Base-by-base conservation (phyloP, 768 basidiomycete genomes). In the Lactifluus pinguis region DNA sequence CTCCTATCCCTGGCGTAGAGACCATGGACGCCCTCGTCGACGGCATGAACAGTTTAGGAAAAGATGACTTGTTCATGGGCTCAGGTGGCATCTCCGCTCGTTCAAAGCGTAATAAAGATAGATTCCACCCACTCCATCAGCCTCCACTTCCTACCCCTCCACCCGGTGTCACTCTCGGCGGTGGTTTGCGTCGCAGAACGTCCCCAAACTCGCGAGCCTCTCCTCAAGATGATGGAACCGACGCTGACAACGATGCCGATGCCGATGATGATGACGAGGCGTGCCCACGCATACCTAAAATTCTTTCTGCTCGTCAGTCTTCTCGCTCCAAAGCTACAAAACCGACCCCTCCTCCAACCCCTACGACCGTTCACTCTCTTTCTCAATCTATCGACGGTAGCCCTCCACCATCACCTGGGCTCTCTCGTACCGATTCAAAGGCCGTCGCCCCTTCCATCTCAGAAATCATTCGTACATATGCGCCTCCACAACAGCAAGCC, bases 1-100 rank as follows among this genome's bases (percentile, higher is more conserved):
- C 89, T 19, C 88, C 89, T 4, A 74, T 87, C 7, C 72, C 88
- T 6, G 89, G 89, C 2, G 89, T 93, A 9, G 90, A 92, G 73
- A 84, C 83, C 9, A 87, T 93, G 84, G 91, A 93, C 69, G 91
- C 91, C 13, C 72, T 93, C 55, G 91, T 93, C 7, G 90, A 92
- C 65, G 88, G 87, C 9, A 92, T 93, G 91, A 93, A 92, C 68
- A 86, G 86, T 30, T 70, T 71, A 32, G 76, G 72, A 39, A 80
- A 79, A 48, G 84, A 88, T 57, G 78, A 84, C 63, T 71, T 83
- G 56, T 76, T 81, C 63, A 76, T 68, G 66, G 65, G 70, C 49
- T 64, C 66, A 55, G 75, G 66, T 48, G 73, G 75, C 54, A 64
- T 77, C 14, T 77, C 80, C 32, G 75, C 70, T 34, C 79, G 82